Conservation (phyloP, 345 rosid genomes). For the Salix exigua region DNA sequence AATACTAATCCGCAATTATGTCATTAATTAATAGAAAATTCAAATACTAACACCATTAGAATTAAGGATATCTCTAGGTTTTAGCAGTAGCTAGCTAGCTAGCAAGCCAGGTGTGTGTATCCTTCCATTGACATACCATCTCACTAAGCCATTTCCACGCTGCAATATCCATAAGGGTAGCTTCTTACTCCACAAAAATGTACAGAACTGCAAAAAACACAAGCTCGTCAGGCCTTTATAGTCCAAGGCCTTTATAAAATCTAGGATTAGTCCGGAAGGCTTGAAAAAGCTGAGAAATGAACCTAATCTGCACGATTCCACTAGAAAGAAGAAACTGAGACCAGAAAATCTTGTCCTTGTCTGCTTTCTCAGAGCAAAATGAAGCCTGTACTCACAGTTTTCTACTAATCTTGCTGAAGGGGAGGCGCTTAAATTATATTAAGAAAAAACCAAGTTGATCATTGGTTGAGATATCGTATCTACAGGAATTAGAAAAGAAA, state of each 20-base stretch:
- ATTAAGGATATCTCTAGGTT: too few relatives aligned
- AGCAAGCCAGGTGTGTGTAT: too few relatives aligned
- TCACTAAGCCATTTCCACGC: constrained; percentile 50
- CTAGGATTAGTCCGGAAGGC: too few relatives aligned
- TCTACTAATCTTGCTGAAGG: neutral
- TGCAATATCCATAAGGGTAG: constrained; percentile 28
- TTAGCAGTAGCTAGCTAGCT: too few relatives aligned
- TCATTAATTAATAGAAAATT: too few relatives aligned
- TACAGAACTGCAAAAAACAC: too few relatives aligned
- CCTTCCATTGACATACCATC: constrained; percentile 28
- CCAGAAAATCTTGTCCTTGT: neutral
- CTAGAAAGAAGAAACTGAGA: too few relatives aligned
- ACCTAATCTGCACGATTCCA: neutral
- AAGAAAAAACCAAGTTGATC: constrained; percentile 3
- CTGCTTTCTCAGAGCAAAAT: neutral
- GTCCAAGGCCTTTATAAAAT: too few relatives aligned
- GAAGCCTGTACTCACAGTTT: neutral
- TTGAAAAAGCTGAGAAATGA: constrained; percentile 1
- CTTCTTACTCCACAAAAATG: too few relatives aligned
- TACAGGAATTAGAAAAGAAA: neutral
- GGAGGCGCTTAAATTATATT: neutral
- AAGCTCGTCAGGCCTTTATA: too few relatives aligned
- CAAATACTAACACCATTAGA: too few relatives aligned
- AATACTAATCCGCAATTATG: too few relatives aligned
- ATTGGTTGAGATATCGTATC: constrained; percentile 8